phyloP scores from a whole-genome alignment of 2,329 filamentous ascomycete genomes.

The Clonostachys rhizophaga region DNA sequence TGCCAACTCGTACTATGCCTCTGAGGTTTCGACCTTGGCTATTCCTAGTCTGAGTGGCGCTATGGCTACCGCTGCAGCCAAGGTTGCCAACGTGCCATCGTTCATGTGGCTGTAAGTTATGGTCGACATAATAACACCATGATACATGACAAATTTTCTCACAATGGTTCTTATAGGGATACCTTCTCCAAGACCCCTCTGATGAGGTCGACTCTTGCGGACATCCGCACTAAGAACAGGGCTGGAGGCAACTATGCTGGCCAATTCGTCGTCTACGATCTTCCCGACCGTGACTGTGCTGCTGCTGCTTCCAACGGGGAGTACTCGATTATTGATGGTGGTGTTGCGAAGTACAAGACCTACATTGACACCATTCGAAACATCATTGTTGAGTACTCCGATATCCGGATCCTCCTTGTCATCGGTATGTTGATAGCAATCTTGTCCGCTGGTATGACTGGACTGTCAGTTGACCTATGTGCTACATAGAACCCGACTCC shows the following conservation, averaged over 20 bases:
- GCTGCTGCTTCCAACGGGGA: conserved; percentile 54
- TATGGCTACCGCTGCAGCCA: conserved; percentile 44
- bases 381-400: conserved; percentile 33
- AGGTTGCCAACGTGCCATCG: conserved; percentile 45
- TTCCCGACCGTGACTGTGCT: conserved; percentile 54
- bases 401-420: conserved; percentile 36
- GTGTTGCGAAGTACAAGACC: conserved; percentile 46
- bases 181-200: conserved; percentile 41
- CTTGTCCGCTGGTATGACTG: too few species aligned
- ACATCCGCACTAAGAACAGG: conserved; percentile 31
- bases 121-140: not conserved
- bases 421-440: conserved; percentile 22
- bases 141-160: not conserved
- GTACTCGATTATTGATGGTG: conserved; percentile 42
- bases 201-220: conserved; percentile 37
- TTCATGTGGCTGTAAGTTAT: conserved; percentile 45
- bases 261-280: conserved; percentile 51
- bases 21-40: conserved; percentile 48
- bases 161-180: conserved; percentile 30
- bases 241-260: conserved; percentile 34
- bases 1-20: conserved; percentile 51
- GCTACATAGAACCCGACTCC: conserved; percentile 44
- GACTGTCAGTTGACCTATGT: conserved; percentile 1
- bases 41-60: conserved; percentile 57
- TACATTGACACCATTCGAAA: conserved; percentile 47